phyloP scores from a whole-genome alignment of 352 stramenopile species.

The Pythium utonaiense region DNA sequence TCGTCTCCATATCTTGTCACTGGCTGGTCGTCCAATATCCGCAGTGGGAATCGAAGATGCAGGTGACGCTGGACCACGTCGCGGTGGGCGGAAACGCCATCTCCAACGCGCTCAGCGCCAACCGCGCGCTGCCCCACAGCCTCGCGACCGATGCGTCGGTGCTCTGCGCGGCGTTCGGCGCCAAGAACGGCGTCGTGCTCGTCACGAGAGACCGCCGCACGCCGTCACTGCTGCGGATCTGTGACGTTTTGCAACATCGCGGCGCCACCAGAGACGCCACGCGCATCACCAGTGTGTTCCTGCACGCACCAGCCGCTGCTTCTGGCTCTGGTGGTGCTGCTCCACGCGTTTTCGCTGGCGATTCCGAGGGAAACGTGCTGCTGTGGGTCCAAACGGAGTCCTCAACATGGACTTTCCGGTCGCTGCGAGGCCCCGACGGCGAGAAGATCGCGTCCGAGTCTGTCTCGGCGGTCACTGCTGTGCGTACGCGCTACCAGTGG shows the following conservation, averaged over 20 bases:
- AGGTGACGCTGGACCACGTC: conserved; percentile 42
- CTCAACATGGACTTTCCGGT: conserved; percentile 21
- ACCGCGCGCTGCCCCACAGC: conserved; percentile 1
- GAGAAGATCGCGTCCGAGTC: conserved; percentile 27
- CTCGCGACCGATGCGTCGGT: neutral
- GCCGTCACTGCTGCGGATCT: conserved; percentile 25
- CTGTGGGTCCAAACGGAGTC: conserved; percentile 30
- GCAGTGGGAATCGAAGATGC: neutral
- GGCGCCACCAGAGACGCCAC: conserved; percentile 23
- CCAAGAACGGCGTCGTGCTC: conserved; percentile 49
- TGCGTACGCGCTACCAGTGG: conserved; percentile 29
- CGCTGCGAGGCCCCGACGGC: neutral
- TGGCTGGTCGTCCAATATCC: neutral
- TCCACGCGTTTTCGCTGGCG: conserved; percentile 44
- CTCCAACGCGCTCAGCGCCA: conserved; percentile 45
- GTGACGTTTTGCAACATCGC: conserved; percentile 45
- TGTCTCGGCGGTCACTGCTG: conserved; percentile 34
- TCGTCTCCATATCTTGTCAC: neutral
- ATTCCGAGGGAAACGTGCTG: conserved; percentile 60
- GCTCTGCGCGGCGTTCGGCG: conserved; percentile 37
- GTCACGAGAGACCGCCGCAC: conserved; percentile 14
- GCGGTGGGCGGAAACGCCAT: conserved; percentile 48
- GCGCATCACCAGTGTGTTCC: conserved; percentile 42
- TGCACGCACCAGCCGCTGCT: conserved; percentile 19
- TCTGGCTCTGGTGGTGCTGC: neutral